phyloP scores from a whole-genome alignment of 371 early-diverging fungal genomes.

The Agmasoma carcini region DNA sequence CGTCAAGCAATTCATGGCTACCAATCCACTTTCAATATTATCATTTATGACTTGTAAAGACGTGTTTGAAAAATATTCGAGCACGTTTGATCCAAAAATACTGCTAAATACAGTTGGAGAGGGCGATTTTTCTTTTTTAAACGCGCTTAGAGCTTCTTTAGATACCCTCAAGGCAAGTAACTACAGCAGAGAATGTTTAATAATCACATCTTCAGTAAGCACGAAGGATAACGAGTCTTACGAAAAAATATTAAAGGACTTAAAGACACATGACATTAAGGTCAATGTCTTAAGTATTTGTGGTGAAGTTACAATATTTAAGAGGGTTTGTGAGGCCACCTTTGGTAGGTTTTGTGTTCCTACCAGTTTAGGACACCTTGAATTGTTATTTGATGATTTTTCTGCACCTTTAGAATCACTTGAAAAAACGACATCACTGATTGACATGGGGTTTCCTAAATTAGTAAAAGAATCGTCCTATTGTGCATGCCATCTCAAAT shows the following conservation, averaged over 20 bases:
- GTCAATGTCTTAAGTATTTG: conserved; percentile 44
- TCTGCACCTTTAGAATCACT: conserved; percentile 27
- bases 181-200: conserved; percentile 30
- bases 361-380: conserved; percentile 27
- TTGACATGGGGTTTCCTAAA: conserved; percentile 47
- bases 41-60: conserved; percentile 21
- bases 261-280: conserved; percentile 36
- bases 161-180: conserved; percentile 13
- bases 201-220: conserved; percentile 25
- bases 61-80: conserved; percentile 10
- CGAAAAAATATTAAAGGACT: conserved; percentile 4
- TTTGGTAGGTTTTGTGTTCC: conserved; percentile 45
- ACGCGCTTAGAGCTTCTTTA: conserved; percentile 22
- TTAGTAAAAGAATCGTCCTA: conserved; percentile 22
- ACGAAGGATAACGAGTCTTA: conserved; percentile 19
- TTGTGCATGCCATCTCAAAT: conserved; percentile 50
- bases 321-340: conserved; percentile 34
- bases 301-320: conserved; percentile 47
- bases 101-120: conserved; percentile 28
- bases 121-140: conserved; percentile 36
- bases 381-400: conserved; percentile 24
- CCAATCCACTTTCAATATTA: conserved; percentile 40
- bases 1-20: conserved; percentile 9
- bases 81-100: background rate
- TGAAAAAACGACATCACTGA: conserved; percentile 21